Evolutionary conservation across 768 basidiomycete genomes (phyloP), one percentile per base, ranked within the genome.

Genomic region (Lactarius deliciosus): DNA sequence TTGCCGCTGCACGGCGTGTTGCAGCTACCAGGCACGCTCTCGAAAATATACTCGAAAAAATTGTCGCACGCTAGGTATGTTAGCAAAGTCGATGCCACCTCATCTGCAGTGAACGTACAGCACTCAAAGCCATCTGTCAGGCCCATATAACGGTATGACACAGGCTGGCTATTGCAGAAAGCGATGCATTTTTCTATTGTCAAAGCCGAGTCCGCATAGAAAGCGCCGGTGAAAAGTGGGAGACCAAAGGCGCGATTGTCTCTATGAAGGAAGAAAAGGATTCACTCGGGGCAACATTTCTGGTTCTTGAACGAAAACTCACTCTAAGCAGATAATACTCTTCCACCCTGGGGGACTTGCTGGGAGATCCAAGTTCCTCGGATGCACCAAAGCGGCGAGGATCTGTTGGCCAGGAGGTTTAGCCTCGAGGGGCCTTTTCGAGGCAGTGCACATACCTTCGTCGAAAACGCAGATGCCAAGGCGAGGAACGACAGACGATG

Each of bases 51-150:
- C 57, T 83, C 88, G n/a, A 28, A 53, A 47, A 36, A 61, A n/a
- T 61, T 61, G 32, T 61, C 61, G 45, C 61, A 61, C 11, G 32
- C 61, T 61, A 1, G 40, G 5, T 40, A 40, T 16, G 15, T 40
- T 4, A 40, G 40, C 13, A 40, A 40, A 16, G 3, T 30, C 40
- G 5, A 40, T 5, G 2, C 40, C 0, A 40, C 0, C 2, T 22
- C 20, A 7, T 34, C 13, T 34, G 13, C 13, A 60, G 10, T 34
- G 20, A 10, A 58, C 18, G 22, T 74, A 86, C 86, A 87, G 77
- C 85, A 88, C 74, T 87, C 81, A 61, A 81, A 77, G 30, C 79
- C 82, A 67, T 81, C 90, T 75, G 91, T 89, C 13, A 85, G 80
- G 5, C 91, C 91, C 22, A 89, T 88, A 69, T 83, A 89, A 65